Evolutionary conservation across 2,329 filamentous ascomycete genomes (phyloP).

Genomic region (Beauveria caledonica): DNA sequence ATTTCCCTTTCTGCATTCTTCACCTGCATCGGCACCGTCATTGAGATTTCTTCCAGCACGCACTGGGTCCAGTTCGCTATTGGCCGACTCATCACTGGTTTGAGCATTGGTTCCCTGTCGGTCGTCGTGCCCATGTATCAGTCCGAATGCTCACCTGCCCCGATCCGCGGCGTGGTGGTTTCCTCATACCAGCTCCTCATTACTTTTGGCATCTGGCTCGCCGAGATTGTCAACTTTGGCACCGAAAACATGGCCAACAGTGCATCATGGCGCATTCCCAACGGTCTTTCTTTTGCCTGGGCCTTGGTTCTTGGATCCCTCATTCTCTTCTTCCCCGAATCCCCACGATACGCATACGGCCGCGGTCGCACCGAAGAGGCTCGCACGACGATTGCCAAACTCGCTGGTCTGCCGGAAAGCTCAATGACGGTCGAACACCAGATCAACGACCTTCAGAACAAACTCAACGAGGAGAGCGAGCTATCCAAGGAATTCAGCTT

Average conservation of each 20-base stretch:
- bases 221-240: conserved; percentile 53
- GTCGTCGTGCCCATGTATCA: conserved; percentile 63
- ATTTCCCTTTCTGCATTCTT: conserved; percentile 56
- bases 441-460: conserved; percentile 43
- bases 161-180: conserved; percentile 56
- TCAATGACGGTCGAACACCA: conserved; percentile 35
- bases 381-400: conserved; percentile 37
- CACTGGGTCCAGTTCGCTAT: conserved; percentile 58
- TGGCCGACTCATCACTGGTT: conserved; percentile 56
- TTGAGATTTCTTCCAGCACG: conserved; percentile 49
- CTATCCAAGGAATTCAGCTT: conserved; percentile 38
- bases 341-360: conserved; percentile 43
- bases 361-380: conserved; percentile 39
- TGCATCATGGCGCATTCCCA: conserved; percentile 55
- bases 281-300: conserved; percentile 48
- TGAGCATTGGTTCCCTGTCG: conserved; percentile 57
- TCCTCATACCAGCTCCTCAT: conserved; percentile 62
- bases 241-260: conserved; percentile 40
- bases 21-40: conserved; percentile 54
- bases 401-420: conserved; percentile 34
- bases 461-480: conserved; percentile 39
- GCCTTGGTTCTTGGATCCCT: conserved; percentile 41
- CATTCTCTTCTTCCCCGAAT: conserved; percentile 47
- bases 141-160: conserved; percentile 55
- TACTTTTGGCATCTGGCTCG: conserved; percentile 56